These are phyloP conservation scores for Panicum virgatum DNA, from an alignment of 202 grass and related monocot genomes.

Conservation along the genomic window DNA sequence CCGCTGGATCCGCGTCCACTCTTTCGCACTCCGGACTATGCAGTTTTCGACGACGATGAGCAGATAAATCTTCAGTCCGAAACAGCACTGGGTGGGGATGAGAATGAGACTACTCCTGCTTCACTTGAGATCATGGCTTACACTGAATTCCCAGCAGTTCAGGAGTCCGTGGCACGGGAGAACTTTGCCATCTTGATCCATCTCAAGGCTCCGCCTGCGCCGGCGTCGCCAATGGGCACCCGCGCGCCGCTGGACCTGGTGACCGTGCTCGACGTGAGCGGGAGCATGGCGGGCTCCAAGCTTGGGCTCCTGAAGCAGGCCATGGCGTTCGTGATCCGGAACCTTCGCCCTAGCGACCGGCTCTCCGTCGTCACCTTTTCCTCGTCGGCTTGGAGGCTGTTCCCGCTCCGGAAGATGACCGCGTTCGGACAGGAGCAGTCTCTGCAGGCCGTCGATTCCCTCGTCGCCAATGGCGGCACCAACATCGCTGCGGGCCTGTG, in stretches of 20 bases:
- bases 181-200: slow-evolving; percentile 67
- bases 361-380: slow-evolving; percentile 74
- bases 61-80: slow-evolving; percentile 35
- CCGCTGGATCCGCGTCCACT: slow-evolving; percentile 9
- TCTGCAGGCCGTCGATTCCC: slow-evolving; percentile 49
- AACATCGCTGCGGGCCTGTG: slow-evolving; percentile 57
- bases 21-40: slow-evolving; percentile 28
- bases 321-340: slow-evolving; percentile 68
- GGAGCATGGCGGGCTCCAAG: slow-evolving; percentile 73
- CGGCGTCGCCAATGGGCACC: not conserved
- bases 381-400: slow-evolving; percentile 54
- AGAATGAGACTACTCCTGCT: not conserved
- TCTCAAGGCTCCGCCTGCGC: slow-evolving; percentile 46
- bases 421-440: slow-evolving; percentile 43
- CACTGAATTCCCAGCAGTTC: slow-evolving; percentile 45
- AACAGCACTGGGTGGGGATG: not conserved
- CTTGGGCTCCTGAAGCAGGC: slow-evolving; percentile 69
- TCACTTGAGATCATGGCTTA: slow-evolving; percentile 47
- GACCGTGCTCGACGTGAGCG: slow-evolving; percentile 68
- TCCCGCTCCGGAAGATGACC: slow-evolving; percentile 64
- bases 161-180: slow-evolving; percentile 33
- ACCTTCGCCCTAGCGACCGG: slow-evolving; percentile 58
- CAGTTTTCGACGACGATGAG: slow-evolving; percentile 63
- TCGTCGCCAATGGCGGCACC: slow-evolving; percentile 52
- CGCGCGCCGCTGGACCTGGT: slow-evolving; percentile 63